Evolutionary conservation across 805 yeast species (phyloP).

Genomic region (Yarrowia sp.): DNA sequence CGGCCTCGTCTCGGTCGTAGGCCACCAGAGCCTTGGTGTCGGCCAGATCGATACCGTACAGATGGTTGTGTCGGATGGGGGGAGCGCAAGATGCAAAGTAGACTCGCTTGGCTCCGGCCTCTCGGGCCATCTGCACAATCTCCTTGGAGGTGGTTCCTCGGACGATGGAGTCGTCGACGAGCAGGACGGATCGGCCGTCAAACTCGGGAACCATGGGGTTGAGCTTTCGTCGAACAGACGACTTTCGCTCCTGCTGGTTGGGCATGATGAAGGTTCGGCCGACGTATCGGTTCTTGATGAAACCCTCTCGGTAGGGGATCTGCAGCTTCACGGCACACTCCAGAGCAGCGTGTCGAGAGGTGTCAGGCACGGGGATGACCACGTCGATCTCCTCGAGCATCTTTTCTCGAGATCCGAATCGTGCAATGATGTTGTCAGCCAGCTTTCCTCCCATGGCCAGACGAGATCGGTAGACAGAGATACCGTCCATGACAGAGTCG

Average conservation of each 20-base stretch:
- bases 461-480: conserved; percentile 91
- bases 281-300: conserved; percentile 93
- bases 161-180: conserved; percentile 96
- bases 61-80: conserved; percentile 94
- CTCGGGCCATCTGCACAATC: conserved; percentile 97
- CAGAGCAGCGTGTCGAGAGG: conserved; percentile 93
- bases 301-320: conserved; percentile 93
- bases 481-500: conserved; percentile 95
- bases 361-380: conserved; percentile 97
- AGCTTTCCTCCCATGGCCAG: conserved; percentile 91
- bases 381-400: conserved; percentile 77
- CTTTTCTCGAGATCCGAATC: conserved; percentile 56
- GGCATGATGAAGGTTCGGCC: conserved; percentile 99
- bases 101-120: conserved; percentile 96
- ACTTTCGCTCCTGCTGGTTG: conserved; percentile 90
- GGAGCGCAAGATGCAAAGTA: conserved; percentile 98
- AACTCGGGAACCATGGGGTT: conserved; percentile 97
- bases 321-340: conserved; percentile 85
- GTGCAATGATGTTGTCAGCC: conserved; percentile 68
- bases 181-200: conserved; percentile 78
- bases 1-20: conserved; percentile 73
- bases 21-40: conserved; percentile 95
- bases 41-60: conserved; percentile 96
- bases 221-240: conserved; percentile 90
- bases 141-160: conserved; percentile 97